Conservation (phyloP, 768 basidiomycete species). For the Lactarius quietus region DNA sequence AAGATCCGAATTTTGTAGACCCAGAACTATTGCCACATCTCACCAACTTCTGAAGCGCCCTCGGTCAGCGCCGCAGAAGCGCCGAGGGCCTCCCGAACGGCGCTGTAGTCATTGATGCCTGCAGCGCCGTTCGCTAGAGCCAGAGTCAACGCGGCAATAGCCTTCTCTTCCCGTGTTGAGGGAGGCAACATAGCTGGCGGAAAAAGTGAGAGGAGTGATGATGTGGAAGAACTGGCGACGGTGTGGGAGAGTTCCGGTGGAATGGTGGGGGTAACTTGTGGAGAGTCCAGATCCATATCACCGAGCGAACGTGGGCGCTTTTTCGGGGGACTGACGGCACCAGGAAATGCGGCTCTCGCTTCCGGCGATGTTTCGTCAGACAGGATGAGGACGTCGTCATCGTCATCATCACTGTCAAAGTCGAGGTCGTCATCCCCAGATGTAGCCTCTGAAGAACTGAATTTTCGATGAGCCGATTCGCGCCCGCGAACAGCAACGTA, state of each 20-base stretch:
- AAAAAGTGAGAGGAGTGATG: conserved; percentile 40
- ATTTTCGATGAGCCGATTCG: conserved; percentile 21
- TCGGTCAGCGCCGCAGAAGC: conserved; percentile 27
- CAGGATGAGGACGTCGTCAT: conserved; percentile 59
- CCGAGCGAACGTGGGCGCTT: conserved; percentile 47
- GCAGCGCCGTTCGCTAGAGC: conserved; percentile 65
- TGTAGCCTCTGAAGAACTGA: conserved; percentile 24
- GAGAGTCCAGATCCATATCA: conserved; percentile 40
- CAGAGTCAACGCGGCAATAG: conserved; percentile 53
- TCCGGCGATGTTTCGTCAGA: conserved; percentile 36
- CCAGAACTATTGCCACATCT: conserved; percentile 46
- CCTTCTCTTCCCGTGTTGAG: conserved; percentile 54
- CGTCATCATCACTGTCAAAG: conserved; percentile 41
- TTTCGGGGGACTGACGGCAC: conserved; percentile 30
- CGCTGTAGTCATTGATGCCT: conserved; percentile 53
- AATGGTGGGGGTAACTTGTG: conserved; percentile 29
- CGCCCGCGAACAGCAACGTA: conserved; percentile 8
- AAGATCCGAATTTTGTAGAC: not conserved
- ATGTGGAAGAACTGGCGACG: conserved; percentile 37
- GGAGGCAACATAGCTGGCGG: conserved; percentile 27
- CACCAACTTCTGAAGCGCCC: conserved; percentile 49
- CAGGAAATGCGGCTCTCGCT: conserved; percentile 15
- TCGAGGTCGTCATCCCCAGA: conserved; percentile 25
- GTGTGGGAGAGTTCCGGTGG: conserved; percentile 38
- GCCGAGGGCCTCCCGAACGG: conserved; percentile 41